Evolutionary conservation across 345 rosid genomes (phyloP).

Genomic region (Acer negundo): DNA sequence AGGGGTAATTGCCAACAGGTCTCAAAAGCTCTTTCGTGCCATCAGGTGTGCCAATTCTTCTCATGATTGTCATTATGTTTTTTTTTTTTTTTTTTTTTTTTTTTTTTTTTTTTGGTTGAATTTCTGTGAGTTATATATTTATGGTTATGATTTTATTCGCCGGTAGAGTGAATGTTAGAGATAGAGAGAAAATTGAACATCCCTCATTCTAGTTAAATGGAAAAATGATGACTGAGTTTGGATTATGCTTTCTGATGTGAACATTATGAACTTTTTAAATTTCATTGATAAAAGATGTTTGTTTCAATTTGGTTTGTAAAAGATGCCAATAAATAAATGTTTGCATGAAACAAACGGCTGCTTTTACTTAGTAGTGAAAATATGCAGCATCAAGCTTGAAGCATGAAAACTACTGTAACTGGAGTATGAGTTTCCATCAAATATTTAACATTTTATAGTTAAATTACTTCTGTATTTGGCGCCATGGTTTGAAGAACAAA

Average conservation of each 20-base stretch:
- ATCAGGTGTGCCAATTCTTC: conserved; percentile 49
- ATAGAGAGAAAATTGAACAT: neutral
- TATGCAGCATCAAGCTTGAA: neutral
- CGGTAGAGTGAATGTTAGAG: neutral
- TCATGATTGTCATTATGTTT: neutral
- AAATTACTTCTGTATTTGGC: neutral
- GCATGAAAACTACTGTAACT: neutral
- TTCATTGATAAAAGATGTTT: conserved; percentile 17
- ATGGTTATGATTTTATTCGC: neutral
- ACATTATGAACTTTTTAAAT: too few species aligned
- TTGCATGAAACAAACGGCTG: neutral
- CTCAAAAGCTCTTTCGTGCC: conserved; percentile 75
- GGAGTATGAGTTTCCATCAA: neutral
- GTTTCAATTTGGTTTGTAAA: neutral
- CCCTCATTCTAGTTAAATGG: neutral
- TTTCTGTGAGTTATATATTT: neutral
- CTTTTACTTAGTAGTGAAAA: neutral
- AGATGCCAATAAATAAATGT: conserved; percentile 39
- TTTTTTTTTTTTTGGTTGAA: neutral
- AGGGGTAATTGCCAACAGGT: conserved; percentile 59
- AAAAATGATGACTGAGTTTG: neutral
- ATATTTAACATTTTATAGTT: neutral
- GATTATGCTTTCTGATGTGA: neutral
- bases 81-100: neutral
- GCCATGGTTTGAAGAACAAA: conserved; percentile 7